Conservation (phyloP, 441 rosid genomes). For the Flueggea neowawraea region DNA sequence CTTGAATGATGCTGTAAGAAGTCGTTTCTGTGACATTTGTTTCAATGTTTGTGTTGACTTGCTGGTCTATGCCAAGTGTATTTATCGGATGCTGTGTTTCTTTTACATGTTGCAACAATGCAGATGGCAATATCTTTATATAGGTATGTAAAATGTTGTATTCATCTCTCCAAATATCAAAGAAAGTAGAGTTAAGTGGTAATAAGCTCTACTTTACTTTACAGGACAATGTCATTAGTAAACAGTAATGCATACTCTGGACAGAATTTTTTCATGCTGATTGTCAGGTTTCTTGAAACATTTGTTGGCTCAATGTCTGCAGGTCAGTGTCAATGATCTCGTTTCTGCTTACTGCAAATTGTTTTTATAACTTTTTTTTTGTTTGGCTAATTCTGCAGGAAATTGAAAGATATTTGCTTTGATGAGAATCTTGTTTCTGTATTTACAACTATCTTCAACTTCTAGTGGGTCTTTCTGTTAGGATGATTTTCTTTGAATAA, state of each 20-base stretch:
- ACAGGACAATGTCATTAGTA: slow-evolving; percentile 95
- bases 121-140: slow-evolving; percentile 98
- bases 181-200: slow-evolving; percentile 20
- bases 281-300: slow-evolving; percentile 93
- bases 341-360: slow-evolving; percentile 3
- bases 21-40: slow-evolving; percentile 14
- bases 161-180: slow-evolving; percentile 12
- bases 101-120: slow-evolving; percentile 27
- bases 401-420: no score
- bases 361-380: background rate
- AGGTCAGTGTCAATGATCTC: slow-evolving; percentile 42
- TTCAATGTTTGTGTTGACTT: slow-evolving; percentile 15
- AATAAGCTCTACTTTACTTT: slow-evolving; percentile 25
- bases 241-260: slow-evolving; percentile 67
- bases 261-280: slow-evolving; percentile 75
- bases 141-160: slow-evolving; percentile 47
- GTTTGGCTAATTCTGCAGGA: no score
- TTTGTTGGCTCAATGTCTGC: slow-evolving; percentile 98
- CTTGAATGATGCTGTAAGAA: slow-evolving; percentile 95
- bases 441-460: no score
- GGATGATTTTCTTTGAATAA: no score
- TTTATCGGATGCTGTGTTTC: slow-evolving; percentile 21
- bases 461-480: no score
- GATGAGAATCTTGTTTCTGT: no score
- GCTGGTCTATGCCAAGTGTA: slow-evolving; percentile 10